phyloP scores from a whole-genome alignment of 441 rosid species.

The Gossypium lobatum region DNA sequence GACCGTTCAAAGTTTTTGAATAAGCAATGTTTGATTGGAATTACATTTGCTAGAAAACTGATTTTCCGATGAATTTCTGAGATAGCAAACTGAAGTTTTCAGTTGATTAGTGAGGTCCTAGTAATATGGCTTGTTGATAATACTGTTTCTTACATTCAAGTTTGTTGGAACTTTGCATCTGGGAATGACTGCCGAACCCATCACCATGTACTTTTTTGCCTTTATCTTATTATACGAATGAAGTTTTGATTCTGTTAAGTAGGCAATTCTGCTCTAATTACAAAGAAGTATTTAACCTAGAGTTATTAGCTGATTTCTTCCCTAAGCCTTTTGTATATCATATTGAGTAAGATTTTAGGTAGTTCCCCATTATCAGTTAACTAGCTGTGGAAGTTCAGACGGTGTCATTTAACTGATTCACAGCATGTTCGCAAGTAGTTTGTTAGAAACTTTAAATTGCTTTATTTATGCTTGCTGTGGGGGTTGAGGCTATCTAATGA shows the following conservation, averaged over 20 bases:
- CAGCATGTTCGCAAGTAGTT: neutral
- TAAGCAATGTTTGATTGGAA: neutral
- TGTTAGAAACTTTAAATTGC: neutral
- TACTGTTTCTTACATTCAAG: neutral
- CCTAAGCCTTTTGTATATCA: neutral
- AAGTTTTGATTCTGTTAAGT: neutral
- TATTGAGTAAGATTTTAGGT: neutral
- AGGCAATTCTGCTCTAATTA: neutral
- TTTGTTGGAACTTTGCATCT: neutral
- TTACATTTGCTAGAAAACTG: neutral
- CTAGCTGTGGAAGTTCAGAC: neutral
- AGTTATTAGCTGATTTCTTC: neutral
- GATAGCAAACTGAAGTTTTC: neutral
- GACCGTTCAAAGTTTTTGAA: neutral
- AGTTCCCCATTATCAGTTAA: neutral
- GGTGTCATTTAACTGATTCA: neutral
- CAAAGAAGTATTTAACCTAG: neutral
- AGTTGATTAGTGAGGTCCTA: neutral
- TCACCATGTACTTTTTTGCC: neutral
- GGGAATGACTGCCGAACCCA: neutral
- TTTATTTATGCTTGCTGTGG: neutral
- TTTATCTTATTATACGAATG: neutral
- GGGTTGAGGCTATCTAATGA: neutral
- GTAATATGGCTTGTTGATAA: neutral
- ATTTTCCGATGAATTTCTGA: neutral